Evolutionary conservation across 2,329 filamentous ascomycete species (phyloP), one percentile per base, ranked within the genome.

Genomic region (Kalaharituber pfeilii): DNA sequence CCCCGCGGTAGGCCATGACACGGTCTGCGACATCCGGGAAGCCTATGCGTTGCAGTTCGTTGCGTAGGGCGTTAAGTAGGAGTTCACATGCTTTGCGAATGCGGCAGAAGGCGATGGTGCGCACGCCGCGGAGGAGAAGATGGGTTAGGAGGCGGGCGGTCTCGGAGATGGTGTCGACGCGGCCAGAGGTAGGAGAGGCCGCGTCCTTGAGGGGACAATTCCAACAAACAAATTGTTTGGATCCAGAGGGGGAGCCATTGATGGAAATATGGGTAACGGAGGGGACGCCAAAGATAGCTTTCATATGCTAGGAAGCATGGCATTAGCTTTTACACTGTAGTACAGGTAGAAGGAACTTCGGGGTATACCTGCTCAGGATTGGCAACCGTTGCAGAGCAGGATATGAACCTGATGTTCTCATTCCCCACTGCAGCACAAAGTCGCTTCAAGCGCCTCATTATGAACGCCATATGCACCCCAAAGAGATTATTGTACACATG

Each of bases 401-500:
- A 94, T 29, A 98, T 83, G 63, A 98, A 98, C 61, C 80, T 87
- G 58, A 96, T 78, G 60, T 79, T 76, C 8, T 78, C 73, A 65
- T 98, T 98, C 15, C 91, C 91, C 8, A 96, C 73, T 0, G 88
- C 86, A 5, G 88, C 86, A 66, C 91, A 96, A 64, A 95, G 82
- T 52, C 91, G 77, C 49, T 89, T 75, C 56, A 98, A 69, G 26
- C 91, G 77, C 49, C 91, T 78, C 87, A 98, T 95, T 62, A 98
- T 87, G 62, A 94, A 84, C 0, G 89, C 86, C 58, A 98, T 82
- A 66, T 98, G 91, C 1, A 88, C 86, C 1, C 91, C 91, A 67
- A 98, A 86, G 2, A 95, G 73, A 0, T 89, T 89, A 63, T 95
- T 95, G 69, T 98, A 98, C 52, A 94, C 91, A 64, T 98, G 91